These are phyloP conservation scores for Globisporangium cederbergense DNA, from an alignment of 352 stramenopile genomes.

Conservation along the genomic window DNA sequence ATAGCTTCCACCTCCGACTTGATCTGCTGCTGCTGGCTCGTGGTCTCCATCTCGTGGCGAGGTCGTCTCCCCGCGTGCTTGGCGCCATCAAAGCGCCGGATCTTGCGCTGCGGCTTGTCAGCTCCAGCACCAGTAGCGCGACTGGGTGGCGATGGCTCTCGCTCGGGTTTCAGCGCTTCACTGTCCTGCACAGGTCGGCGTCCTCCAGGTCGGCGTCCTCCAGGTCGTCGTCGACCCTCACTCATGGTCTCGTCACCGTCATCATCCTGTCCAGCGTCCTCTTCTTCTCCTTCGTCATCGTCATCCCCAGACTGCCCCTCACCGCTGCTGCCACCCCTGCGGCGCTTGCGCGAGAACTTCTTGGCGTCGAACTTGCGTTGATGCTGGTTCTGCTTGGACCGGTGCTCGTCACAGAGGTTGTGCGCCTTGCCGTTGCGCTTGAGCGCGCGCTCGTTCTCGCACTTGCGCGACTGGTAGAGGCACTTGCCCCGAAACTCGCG, in stretches of 20 bases:
- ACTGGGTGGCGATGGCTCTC: too few species aligned
- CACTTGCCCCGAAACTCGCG: conserved; percentile 56
- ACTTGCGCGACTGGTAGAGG: conserved; percentile 77
- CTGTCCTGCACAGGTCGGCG: background rate
- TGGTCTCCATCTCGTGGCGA: background rate
- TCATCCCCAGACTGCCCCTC: conserved; percentile 17
- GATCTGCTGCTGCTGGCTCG: background rate
- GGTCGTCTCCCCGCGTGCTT: conserved; percentile 5
- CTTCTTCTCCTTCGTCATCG: conserved; percentile 6
- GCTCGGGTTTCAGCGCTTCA: background rate
- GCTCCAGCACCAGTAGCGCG: too few species aligned
- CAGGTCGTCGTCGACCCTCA: conserved; percentile 1
- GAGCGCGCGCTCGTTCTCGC: conserved; percentile 74
- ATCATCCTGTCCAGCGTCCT: background rate
- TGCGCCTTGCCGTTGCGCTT: conserved; percentile 78
- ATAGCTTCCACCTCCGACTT: background rate
- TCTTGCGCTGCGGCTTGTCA: conserved; percentile 13
- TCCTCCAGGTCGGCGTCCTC: conserved; percentile 5
- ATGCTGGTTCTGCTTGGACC: conserved; percentile 77
- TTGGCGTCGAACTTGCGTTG: conserved; percentile 83
- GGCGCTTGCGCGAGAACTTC: conserved; percentile 61
- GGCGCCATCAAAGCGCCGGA: conserved; percentile 17
- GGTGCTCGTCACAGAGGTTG: conserved; percentile 78
- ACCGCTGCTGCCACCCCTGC: conserved; percentile 18
- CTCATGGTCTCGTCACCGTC: background rate